Evolutionary conservation across 164 flowering plant species (phyloP).

Genomic region (Vitis cinerea): DNA sequence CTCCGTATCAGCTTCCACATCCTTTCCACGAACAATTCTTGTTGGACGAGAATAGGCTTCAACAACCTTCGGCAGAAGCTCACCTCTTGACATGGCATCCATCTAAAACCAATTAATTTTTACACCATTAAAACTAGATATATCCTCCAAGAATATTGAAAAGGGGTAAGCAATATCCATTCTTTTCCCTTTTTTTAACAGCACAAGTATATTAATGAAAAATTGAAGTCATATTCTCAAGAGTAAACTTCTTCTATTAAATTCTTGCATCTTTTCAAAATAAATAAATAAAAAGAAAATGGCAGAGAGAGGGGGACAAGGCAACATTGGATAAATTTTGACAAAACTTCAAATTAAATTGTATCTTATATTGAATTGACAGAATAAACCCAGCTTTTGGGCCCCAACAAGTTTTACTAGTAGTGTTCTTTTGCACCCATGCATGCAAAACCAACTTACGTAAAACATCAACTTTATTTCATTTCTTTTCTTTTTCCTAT

Average conservation of each 20-base stretch:
- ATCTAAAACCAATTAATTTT: constrained; percentile 44
- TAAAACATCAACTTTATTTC: no score
- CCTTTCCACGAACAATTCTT: constrained; percentile 92
- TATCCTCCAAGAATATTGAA: not conserved
- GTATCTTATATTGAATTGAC: no score
- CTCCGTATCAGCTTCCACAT: constrained; percentile 53
- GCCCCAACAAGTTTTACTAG: no score
- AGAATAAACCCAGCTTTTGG: no score
- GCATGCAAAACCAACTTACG: no score
- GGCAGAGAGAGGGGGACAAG: no score
- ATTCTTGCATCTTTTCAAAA: not conserved
- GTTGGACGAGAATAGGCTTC: constrained; percentile 97
- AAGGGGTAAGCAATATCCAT: not conserved
- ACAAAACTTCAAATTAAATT: no score
- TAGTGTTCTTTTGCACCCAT: no score
- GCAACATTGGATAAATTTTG: no score
- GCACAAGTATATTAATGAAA: not conserved
- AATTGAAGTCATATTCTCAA: not conserved
- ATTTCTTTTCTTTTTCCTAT: no score
- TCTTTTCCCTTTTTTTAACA: not conserved
- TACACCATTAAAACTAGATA: not conserved
- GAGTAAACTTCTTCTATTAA: not conserved
- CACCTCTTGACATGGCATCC: constrained; percentile 62
- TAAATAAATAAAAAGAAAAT: no score
- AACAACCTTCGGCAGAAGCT: constrained; percentile 70